phyloP scores from a whole-genome alignment of 257 asterid genomes.

The Misopates orontium region DNA sequence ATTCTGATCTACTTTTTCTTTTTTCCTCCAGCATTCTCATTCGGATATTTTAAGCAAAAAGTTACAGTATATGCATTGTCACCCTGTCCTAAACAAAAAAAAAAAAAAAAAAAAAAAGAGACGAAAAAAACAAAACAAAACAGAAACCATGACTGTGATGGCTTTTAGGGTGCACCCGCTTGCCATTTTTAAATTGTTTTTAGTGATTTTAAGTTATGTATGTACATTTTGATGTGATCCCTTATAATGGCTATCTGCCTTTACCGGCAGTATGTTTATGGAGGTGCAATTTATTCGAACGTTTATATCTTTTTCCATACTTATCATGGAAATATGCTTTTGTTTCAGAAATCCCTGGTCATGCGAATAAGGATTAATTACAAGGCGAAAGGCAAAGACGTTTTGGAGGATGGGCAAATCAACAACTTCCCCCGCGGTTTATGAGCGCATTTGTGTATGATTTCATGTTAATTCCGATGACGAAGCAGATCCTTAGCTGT shows the following conservation, averaged over 20 bases:
- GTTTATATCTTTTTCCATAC: no score
- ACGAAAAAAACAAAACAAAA: constrained; percentile 1
- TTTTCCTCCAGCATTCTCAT: no score
- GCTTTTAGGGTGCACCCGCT: neutral
- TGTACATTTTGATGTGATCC: neutral
- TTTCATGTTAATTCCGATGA: constrained; percentile 13
- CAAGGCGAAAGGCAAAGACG: constrained; percentile 66
- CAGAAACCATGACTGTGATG: neutral
- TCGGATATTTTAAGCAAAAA: no score
- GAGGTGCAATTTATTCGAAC: neutral
- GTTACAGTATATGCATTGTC: neutral
- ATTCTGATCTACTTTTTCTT: no score
- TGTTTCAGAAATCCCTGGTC: constrained; percentile 79
- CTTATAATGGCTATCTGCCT: neutral
- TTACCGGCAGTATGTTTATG: neutral
- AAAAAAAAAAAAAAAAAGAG: constrained; percentile 2
- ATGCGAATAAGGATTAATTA: constrained; percentile 87
- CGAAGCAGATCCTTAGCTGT: constrained; percentile 30
- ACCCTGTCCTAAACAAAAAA: neutral
- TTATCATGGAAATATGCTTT: neutral
- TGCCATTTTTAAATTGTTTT: neutral
- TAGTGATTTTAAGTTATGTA: no score
- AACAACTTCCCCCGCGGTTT: constrained; percentile 77
- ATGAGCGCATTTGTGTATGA: constrained; percentile 25
- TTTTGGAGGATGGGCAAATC: constrained; percentile 92